Evolutionary conservation across 1,284 basidiomycete species (phyloP), one percentile per base, ranked within the genome.

Genomic region (Entoloma clypeatum): DNA sequence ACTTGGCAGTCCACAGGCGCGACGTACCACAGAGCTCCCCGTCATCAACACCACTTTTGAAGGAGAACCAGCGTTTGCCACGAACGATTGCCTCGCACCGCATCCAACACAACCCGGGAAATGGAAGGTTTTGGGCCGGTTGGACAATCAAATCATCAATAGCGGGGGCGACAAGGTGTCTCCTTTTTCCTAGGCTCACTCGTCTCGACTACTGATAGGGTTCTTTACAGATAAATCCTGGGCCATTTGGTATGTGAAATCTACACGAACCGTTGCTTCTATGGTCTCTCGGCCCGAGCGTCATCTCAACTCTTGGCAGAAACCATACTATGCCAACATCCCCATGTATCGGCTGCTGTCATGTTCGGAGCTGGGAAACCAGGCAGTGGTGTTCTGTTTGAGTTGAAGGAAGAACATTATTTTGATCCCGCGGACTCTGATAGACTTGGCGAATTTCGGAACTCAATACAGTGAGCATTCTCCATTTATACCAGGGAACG

Each of bases 371-470:
- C 65, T 1, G 66, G 67, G 5, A 53, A 61, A n/a, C 65, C 68
- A 47, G 65, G 69, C 34, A 61, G 59, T 11, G 72, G 71, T 1
- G 57, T 74, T 9, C 46, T 74, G 7, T 48, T 75, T 9, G 63
- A 73, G 23, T 69, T 69, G 0, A 50, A 35, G 6, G 47, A 57
- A 5, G 50, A 48, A 11, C 54, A 53, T 22, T 35, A 43, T 2
- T 57, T 68, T 45, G 61, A 68, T 49, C 59, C 61, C 3, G 39
- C 11, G 6, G 61, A 68, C 32, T 9, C 41, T 13, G 48, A 51
- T 6, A 52, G 53, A 29, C 43, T 69, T 3, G 54, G 50, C 13
- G 47, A 45, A 13, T 58, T 56, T 44, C 45, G 55, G 13, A 47
- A 55, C 24, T 14, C 28, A 13, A 50, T 58, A 23, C 59, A 58